Conservation (phyloP, 1,284 basidiomycete genomes). For the Cryptococcus jaspeensis region DNA sequence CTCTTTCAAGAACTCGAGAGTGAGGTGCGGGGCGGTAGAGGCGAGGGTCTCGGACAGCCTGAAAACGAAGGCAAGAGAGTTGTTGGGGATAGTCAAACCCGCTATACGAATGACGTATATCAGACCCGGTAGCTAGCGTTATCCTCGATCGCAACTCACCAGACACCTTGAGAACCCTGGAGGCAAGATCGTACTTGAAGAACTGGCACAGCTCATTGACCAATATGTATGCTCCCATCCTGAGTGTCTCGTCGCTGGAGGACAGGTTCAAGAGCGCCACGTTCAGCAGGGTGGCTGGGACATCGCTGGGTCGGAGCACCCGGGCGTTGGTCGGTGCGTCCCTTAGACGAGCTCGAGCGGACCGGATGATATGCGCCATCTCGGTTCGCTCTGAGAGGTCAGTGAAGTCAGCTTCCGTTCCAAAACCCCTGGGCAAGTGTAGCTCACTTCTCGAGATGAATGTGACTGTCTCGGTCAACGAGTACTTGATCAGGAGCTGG, state of each 20-base stretch:
- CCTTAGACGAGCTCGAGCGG: conserved; percentile 33
- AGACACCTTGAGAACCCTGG: conserved; percentile 61
- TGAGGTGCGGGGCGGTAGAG: conserved; percentile 70
- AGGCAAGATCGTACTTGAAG: conserved; percentile 70
- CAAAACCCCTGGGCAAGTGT: conserved; percentile 51
- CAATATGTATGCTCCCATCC: conserved; percentile 72
- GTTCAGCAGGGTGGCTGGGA: conserved; percentile 77
- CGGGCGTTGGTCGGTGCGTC: conserved; percentile 60
- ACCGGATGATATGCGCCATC: conserved; percentile 58
- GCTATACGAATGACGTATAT: conserved; percentile 1
- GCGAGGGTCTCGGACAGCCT: conserved; percentile 71
- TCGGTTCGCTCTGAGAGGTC: conserved; percentile 58
- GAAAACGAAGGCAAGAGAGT: conserved; percentile 63
- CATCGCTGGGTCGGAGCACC: conserved; percentile 73
- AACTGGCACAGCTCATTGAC: conserved; percentile 73
- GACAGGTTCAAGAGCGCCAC: conserved; percentile 75
- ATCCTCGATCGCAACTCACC: conserved; percentile 54
- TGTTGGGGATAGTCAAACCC: conserved; percentile 73
- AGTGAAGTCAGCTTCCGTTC: conserved; percentile 51
- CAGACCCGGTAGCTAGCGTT: not conserved
- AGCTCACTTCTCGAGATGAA: conserved; percentile 40
- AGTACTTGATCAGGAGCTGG: conserved; percentile 73
- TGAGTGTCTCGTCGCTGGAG: conserved; percentile 69
- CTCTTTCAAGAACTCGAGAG: conserved; percentile 81
- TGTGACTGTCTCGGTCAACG: conserved; percentile 37